Evolutionary conservation across 176 grass and related monocot species (phyloP).

Genomic region (Eragrostis nindensis): DNA sequence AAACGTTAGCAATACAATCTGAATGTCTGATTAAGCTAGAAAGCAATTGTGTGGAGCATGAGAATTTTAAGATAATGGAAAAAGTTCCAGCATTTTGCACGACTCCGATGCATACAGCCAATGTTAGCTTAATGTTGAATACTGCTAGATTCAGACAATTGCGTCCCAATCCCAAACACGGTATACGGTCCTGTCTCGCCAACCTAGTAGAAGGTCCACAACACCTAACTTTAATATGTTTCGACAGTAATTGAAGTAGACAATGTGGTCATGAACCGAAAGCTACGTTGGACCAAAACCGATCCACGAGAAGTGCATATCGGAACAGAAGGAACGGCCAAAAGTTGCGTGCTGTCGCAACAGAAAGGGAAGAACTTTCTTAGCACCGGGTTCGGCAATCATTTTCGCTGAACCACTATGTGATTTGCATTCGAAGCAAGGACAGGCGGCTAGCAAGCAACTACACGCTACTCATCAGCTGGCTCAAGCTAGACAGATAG

Average conservation of each 20-base stretch:
- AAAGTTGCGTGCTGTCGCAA: constrained; percentile 21
- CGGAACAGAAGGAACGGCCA: background rate
- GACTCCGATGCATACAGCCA: no score
- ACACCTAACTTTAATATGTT: background rate
- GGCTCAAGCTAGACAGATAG: background rate
- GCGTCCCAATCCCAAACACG: no score
- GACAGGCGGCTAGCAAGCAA: constrained; percentile 1
- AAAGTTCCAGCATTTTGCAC: no score
- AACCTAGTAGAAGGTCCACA: background rate
- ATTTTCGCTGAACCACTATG: constrained; percentile 28
- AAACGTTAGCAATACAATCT: background rate
- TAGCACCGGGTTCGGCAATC: constrained; percentile 15
- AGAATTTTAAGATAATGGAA: no score
- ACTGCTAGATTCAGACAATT: no score
- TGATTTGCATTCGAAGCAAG: constrained; percentile 18
- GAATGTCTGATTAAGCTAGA: background rate
- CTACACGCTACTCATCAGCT: background rate
- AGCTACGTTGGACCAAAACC: background rate
- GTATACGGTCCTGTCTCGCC: no score
- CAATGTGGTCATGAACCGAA: background rate
- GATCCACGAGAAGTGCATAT: background rate
- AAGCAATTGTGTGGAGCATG: no score
- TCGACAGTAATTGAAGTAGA: background rate
- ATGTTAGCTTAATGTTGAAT: no score
- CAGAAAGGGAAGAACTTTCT: background rate